phyloP scores from a whole-genome alignment of 164 flowering plant species.

The Macadamia tetraphylla region DNA sequence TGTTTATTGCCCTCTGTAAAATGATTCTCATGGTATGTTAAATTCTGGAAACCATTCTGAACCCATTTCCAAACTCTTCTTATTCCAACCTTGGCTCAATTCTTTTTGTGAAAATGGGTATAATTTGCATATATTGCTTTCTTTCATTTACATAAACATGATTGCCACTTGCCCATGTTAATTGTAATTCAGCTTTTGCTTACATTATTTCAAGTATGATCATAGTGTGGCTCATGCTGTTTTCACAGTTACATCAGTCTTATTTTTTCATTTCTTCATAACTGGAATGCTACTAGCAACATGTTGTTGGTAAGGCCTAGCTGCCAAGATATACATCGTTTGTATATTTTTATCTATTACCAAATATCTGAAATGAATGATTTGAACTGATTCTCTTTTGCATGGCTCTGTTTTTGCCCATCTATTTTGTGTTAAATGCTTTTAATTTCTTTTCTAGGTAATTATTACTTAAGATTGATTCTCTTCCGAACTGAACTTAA shows the following conservation, averaged over 20 bases:
- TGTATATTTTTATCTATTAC: no score
- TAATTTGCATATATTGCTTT: background rate
- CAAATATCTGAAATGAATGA: no score
- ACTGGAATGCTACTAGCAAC: conserved; percentile 73
- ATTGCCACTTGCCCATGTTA: background rate
- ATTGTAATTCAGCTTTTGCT: conserved; percentile 3
- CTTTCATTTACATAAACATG: background rate
- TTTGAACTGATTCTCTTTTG: no score
- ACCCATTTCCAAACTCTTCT: background rate
- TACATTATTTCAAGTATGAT: conserved; percentile 63
- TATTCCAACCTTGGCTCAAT: background rate
- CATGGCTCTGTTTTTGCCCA: no score
- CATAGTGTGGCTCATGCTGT: conserved; percentile 75
- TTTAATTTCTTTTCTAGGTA: no score
- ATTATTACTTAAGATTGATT: no score
- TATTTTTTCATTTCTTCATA: conserved; percentile 72
- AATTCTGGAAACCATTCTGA: background rate
- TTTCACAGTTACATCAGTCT: conserved; percentile 67
- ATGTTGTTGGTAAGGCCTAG: conserved; percentile 72
- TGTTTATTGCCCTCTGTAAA: no score
- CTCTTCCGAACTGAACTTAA: no score
- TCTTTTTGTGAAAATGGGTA: background rate
- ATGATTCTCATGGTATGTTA: background rate
- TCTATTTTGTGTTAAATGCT: no score
- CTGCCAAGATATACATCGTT: no score